Evolutionary conservation across 1,284 basidiomycete species (phyloP), one percentile per base, ranked within the genome.

Genomic region (Puccinia horiana): DNA sequence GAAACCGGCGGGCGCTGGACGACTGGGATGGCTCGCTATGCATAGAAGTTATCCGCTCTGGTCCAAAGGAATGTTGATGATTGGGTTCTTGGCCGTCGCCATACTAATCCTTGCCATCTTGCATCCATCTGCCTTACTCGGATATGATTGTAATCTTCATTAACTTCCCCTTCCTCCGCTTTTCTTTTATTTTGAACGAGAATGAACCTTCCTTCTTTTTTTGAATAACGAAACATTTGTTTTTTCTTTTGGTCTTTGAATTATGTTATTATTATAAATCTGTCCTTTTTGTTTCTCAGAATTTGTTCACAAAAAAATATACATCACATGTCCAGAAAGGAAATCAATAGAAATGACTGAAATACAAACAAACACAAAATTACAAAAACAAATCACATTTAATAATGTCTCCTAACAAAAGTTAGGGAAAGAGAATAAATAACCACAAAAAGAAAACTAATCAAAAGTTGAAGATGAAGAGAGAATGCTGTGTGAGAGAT

Each of bases 31-130:
- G 70, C 42, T 81, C 20, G 78, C 78, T 0, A 72, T 81, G 52
- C 78, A 81, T 58, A 12, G 78, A 44, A 72, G 65, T 49, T 81
- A 81, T 37, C 78, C 78, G 0, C 69, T 81, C 23, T 81, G 78
- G 78, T 81, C 78, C 16, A 81, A 81, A 52, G 78, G 78, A 44
- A 73, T 81, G 70, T 32, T 81, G 35, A 65, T 70, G 9, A 81
- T 81, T 35, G 78, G 69, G 9, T 44, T 70, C 58, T 63, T 81
- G n/a, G 78, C 78, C 12, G 65, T 81, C 35, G 78, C 69, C n/a
- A 81, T 81, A 26, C 32, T 81, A 20, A 29, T 81, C 35, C 44
- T 81, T 6, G 78, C 78, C 16, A 81, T 81, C 32, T 81, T 72
- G 26, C 35, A 72, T 72, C 49, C 65, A 9, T 29, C 32, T 12